phyloP scores from a whole-genome alignment of 2,329 filamentous ascomycete genomes.

The Ramularia collo-cygni region DNA sequence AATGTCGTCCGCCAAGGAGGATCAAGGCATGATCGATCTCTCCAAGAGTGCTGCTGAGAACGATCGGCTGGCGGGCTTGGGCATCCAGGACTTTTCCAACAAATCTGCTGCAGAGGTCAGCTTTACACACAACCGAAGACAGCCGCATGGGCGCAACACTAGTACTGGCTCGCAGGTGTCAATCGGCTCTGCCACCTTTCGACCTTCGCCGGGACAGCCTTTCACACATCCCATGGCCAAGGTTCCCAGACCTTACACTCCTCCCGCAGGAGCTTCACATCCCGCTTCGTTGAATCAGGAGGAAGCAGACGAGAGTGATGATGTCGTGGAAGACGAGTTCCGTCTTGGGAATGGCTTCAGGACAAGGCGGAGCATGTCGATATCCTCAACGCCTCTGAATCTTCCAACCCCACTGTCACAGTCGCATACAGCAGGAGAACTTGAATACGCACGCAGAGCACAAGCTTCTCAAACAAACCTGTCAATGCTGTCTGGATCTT shows the following conservation, averaged over 20 bases:
- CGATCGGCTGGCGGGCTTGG: slow-evolving; percentile 45
- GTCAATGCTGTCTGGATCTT: slow-evolving; percentile 36
- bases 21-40: slow-evolving; percentile 42
- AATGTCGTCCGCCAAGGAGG: slow-evolving; percentile 43
- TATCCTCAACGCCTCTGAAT: slow-evolving; percentile 30
- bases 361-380: slow-evolving; percentile 38
- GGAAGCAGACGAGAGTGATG: slow-evolving; percentile 34
- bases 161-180: slow-evolving; percentile 51
- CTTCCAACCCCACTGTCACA: slow-evolving; percentile 28
- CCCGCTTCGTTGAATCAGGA: slow-evolving; percentile 43
- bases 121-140: slow-evolving; percentile 35
- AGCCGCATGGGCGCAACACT: slow-evolving; percentile 45
- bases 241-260: slow-evolving; percentile 48
- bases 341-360: slow-evolving; percentile 31
- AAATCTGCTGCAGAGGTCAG: slow-evolving; percentile 38
- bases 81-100: slow-evolving; percentile 43
- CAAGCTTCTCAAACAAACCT: slow-evolving; percentile 49
- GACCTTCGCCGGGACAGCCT: slow-evolving; percentile 38
- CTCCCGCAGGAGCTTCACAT: slow-evolving; percentile 44
- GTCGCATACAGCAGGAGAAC: slow-evolving; percentile 29
- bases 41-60: slow-evolving; percentile 51
- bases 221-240: slow-evolving; percentile 52
- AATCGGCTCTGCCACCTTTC: slow-evolving; percentile 39
- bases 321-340: slow-evolving; percentile 42
- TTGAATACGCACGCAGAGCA: slow-evolving; percentile 40